phyloP scores from a whole-genome alignment of 768 basidiomycete genomes.

The Mycena chlorophos region DNA sequence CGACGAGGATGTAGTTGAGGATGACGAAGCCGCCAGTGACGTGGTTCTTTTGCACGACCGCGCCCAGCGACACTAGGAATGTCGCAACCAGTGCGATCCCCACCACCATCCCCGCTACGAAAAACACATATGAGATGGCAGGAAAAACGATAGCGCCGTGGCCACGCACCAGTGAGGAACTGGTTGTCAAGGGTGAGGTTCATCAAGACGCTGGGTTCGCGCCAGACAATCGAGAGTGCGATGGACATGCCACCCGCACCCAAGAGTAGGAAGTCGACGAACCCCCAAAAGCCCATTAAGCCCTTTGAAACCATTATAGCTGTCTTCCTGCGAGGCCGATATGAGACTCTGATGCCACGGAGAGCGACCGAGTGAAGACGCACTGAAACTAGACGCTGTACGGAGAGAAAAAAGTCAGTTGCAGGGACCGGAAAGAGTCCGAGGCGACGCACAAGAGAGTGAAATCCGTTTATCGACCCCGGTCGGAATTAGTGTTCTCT shows the following conservation, averaged over 20 bases:
- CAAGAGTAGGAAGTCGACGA: slow-evolving; percentile 69
- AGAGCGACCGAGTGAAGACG: too few species aligned
- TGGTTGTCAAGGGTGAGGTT: slow-evolving; percentile 65
- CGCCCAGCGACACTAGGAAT: slow-evolving; percentile 68
- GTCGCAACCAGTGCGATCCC: slow-evolving; percentile 69
- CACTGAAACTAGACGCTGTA: too few species aligned
- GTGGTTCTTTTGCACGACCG: slow-evolving; percentile 69
- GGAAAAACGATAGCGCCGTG: neutral
- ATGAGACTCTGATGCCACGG: too few species aligned
- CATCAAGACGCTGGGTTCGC: slow-evolving; percentile 63
- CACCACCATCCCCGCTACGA: slow-evolving; percentile 65
- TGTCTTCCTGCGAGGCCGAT: too few species aligned
- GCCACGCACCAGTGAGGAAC: slow-evolving; percentile 59
- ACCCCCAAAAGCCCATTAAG: slow-evolving; percentile 70
- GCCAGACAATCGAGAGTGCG: slow-evolving; percentile 71
- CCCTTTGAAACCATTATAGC: slow-evolving; percentile 78
- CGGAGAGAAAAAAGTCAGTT: too few species aligned
- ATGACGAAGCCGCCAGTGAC: slow-evolving; percentile 68
- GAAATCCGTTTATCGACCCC: slow-evolving; percentile 8
- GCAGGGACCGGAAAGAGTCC: too few species aligned
- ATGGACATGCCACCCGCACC: slow-evolving; percentile 67
- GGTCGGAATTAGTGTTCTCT: slow-evolving; percentile 35
- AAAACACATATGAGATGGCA: slow-evolving; percentile 5
- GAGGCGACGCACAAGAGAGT: slow-evolving; percentile 21
- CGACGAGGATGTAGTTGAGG: slow-evolving; percentile 73